phyloP scores from a whole-genome alignment of 345 rosid species.

The Aquilaria malaccensis region DNA sequence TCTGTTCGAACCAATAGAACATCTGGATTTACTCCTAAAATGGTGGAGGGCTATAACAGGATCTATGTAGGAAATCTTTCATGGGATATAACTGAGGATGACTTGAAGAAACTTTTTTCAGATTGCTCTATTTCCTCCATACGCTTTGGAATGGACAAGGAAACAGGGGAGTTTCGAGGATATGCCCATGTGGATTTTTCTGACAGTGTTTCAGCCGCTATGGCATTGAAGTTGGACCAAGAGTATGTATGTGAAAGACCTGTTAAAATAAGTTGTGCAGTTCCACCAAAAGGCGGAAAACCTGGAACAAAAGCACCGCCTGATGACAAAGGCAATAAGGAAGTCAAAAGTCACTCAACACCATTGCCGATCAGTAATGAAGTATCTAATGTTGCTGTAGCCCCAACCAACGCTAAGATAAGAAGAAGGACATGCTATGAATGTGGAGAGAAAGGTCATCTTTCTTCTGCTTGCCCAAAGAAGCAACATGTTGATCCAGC shows the following conservation, averaged over 20 bases:
- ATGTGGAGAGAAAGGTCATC: constrained; percentile 76
- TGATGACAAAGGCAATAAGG: neutral
- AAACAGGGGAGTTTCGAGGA: constrained; percentile 78
- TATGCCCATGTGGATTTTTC: constrained; percentile 84
- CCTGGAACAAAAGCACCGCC: constrained; percentile 14
- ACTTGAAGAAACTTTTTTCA: constrained; percentile 59
- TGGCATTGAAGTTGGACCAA: constrained; percentile 87
- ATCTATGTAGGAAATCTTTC: constrained; percentile 79
- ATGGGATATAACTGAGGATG: constrained; percentile 81
- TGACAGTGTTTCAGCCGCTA: constrained; percentile 44
- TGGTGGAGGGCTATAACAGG: constrained; percentile 82
- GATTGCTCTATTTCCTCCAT: constrained; percentile 61
- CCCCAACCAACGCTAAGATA: constrained; percentile 49
- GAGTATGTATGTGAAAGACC: constrained; percentile 65
- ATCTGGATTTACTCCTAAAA: constrained; percentile 49
- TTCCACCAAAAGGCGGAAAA: constrained; percentile 37
- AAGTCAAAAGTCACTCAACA: neutral
- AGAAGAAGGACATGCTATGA: constrained; percentile 71
- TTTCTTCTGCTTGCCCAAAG: constrained; percentile 72
- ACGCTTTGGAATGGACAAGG: constrained; percentile 76
- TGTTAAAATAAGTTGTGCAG: constrained; percentile 80
- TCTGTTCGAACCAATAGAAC: constrained; percentile 30
- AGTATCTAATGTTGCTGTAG: neutral
- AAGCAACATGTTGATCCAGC: constrained; percentile 27
- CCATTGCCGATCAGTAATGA: neutral